Percentiles rank a stretch among this genome's conserved stretches.
These are phyloP conservation scores for Nicotiana benthamiana DNA, from an alignment of 257 asterid genomes.

Conservation along the genomic window DNA sequence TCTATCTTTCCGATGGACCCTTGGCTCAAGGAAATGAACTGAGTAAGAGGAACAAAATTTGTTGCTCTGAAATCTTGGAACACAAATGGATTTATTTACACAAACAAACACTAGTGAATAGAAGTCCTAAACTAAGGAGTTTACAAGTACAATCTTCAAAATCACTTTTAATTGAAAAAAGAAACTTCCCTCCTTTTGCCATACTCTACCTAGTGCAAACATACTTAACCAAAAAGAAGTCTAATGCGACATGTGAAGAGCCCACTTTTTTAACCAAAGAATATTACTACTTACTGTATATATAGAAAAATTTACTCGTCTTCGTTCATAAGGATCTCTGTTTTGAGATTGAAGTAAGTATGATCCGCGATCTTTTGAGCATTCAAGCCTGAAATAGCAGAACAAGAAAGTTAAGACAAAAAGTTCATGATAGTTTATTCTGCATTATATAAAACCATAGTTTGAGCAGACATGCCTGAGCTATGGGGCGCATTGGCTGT, in stretches of 20 bases:
- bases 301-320: not conserved
- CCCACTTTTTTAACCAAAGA: not conserved
- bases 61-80: not conserved
- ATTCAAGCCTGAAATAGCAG: not conserved
- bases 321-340: not conserved
- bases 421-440: not conserved
- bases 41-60: not conserved
- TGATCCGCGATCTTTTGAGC: not conserved
- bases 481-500: not conserved
- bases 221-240: not conserved
- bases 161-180: not conserved
- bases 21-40: too few species aligned
- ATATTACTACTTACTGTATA: not conserved
- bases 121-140: not conserved
- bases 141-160: not conserved
- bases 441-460: not conserved
- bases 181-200: not conserved
- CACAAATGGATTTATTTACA: not conserved
- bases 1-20: too few species aligned
- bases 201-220: not conserved
- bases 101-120: not conserved
- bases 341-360: not conserved
- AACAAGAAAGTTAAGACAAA: not conserved
- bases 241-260: not conserved
- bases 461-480: not conserved